Evolutionary conservation across 108 stramenopile genomes (phyloP), one percentile per base, ranked within the genome.

Genomic region (Skeletonema grethae): DNA sequence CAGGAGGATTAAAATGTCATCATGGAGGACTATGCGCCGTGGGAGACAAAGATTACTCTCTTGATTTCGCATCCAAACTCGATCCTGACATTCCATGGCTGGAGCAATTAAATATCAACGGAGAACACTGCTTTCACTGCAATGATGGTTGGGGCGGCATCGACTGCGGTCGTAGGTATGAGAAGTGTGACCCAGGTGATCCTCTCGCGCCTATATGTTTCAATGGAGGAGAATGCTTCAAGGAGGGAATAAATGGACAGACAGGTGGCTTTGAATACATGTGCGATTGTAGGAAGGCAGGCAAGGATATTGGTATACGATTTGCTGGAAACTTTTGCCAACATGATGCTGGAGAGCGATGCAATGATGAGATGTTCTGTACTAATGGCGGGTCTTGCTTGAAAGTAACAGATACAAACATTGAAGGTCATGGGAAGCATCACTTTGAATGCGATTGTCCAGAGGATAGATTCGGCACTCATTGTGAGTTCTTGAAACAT

Each of bases 281-380:
- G 57, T 78, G 77, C 18, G 77, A 78, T 66, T 78, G 77, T 20
- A 70, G 69, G 10, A 31, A 34, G 16, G 69, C 77, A 11, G 48
- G 62, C 1, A 46, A 24, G 28, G 41, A 61, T 12, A 56, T 34
- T 12, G 74, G 74, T 15, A 18, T 53, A 2, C 30, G 53, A 18
- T 79, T 66, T 53, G 66, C 77, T 22, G 77, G 77, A 41, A 35
- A 79, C 41, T 79, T 71, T 56, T 79, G 77, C 45, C 77, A 79
- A 65, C 77, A 79, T 43, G 39, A 72, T 7, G 45, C 48, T 36
- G 77, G 66, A 34, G 46, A 58, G 36, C 56, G 36, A 35, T 79
- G 77, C 46, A 61, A 67, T 63, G 77, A 62, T 55, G 71, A 72
- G 46, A 79, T 79, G 77, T 79, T 72, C 28, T 79, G 77, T 31